Evolutionary conservation across 164 flowering plant genomes (phyloP), one percentile per base, ranked within the genome.

Genomic region (Chimonanthus praecox): DNA sequence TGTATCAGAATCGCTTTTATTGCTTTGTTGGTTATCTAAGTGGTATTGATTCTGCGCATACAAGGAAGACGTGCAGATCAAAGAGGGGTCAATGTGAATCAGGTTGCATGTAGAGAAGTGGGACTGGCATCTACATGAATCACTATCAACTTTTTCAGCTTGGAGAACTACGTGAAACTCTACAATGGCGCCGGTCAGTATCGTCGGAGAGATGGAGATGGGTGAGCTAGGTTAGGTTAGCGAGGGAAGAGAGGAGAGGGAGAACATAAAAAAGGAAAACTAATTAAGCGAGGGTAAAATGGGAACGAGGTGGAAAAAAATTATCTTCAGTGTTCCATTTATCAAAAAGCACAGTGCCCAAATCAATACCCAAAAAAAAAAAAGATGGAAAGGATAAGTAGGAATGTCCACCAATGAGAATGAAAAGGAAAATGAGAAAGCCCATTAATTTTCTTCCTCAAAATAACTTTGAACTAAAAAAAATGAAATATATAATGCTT

Each of bases 231-330:
- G 70, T 72, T 71, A 88, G 75, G 64, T 73, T 73, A 2, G 89
- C 91, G 7, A 92, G 67, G 6, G 84, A 80, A 0, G 21, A 10
- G 5, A 95, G 97, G 33, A 92, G 81, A 6, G 21, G 92, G 94
- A 2, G 16, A n/a, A 92, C 49, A 7, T 83, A 80, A 72, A 86
- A 33, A 33, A 33, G 33, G 33, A 33, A 33, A 33, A 33, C 33
- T 33, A 33, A 33, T 33, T 33, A 33, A 33, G 33, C 33, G 33
- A 33, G 33, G 33, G 33, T 33, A 33, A 33, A 33, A 33, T 33
- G 33, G 33, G 33, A 33, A 33, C 0, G 1, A 33, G 33, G 33
- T 33, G 33, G 33, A 33, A 33, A 21, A 21, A 33, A 33, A 33
- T 33, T 33, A 33, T 33, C 33, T 33, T 33, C 33, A 33, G 33